These are phyloP conservation scores for Luvunga scandens DNA, from an alignment of 345 rosid genomes.

Conservation along the genomic window DNA sequence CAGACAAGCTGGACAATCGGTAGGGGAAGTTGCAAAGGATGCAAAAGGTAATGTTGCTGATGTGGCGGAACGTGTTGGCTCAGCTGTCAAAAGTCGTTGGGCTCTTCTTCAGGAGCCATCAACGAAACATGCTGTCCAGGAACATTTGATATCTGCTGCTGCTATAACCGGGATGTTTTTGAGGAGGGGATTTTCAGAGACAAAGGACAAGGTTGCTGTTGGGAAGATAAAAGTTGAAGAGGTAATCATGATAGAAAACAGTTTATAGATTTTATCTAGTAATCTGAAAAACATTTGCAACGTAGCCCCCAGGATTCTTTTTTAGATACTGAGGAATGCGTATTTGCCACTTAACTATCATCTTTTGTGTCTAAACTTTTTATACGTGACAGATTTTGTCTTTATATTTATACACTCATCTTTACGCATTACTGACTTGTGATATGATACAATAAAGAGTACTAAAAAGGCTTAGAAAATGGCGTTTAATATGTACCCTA, in stretches of 20 bases:
- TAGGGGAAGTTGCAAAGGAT: constrained; percentile 88
- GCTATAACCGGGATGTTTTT: constrained; percentile 82
- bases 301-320: neutral
- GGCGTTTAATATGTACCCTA: neutral
- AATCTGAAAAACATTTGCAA: neutral
- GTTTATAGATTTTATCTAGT: neutral
- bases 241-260: constrained; percentile 41
- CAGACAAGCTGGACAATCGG: constrained; percentile 76
- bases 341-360: neutral
- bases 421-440: neutral
- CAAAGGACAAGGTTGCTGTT: constrained; percentile 83
- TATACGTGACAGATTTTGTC: neutral
- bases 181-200: constrained; percentile 80
- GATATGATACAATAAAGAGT: neutral
- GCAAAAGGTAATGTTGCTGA: constrained; percentile 86
- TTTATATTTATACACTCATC: neutral
- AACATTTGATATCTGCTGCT: constrained; percentile 72
- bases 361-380: neutral
- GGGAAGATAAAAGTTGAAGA: constrained; percentile 94
- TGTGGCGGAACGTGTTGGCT: constrained; percentile 82
- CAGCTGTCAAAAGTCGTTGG: constrained; percentile 72
- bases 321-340: neutral
- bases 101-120: constrained; percentile 82
- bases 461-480: neutral
- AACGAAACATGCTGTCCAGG: constrained; percentile 80